Conservation (phyloP, 805 yeast species). For the Vanderwaltozyma yarrowii region DNA sequence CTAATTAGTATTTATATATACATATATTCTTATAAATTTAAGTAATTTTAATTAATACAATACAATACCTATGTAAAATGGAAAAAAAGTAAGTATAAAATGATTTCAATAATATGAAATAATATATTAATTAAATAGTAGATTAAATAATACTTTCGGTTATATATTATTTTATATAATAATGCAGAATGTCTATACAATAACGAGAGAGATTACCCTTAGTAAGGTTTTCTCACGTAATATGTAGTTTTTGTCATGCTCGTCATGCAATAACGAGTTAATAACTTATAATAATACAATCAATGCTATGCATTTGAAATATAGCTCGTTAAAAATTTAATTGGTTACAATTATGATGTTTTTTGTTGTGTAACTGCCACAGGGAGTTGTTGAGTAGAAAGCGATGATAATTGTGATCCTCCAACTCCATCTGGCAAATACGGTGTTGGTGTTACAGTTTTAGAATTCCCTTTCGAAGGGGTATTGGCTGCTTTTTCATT, state of each 20-base stretch:
- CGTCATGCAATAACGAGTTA: neutral
- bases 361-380: constrained; percentile 4
- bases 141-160: too few species aligned
- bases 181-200: neutral
- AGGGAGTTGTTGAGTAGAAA: neutral
- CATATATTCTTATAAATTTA: too few species aligned
- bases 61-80: too few species aligned
- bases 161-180: too few species aligned
- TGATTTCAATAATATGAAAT: too few species aligned
- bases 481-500: neutral
- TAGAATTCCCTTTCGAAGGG: neutral
- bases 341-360: neutral
- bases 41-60: too few species aligned
- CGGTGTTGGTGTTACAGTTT: neutral
- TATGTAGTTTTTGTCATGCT: neutral
- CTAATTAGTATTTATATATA: too few species aligned
- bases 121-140: too few species aligned
- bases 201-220: neutral
- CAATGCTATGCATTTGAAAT: constrained; percentile 1
- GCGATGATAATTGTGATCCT: neutral
- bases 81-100: too few species aligned
- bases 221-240: neutral
- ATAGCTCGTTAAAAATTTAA: neutral
- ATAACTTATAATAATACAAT: constrained; percentile 3
- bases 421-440: neutral